Evolutionary conservation across 1,284 basidiomycete genomes (phyloP).

Genomic region (Boletellus dicymbophilus): DNA sequence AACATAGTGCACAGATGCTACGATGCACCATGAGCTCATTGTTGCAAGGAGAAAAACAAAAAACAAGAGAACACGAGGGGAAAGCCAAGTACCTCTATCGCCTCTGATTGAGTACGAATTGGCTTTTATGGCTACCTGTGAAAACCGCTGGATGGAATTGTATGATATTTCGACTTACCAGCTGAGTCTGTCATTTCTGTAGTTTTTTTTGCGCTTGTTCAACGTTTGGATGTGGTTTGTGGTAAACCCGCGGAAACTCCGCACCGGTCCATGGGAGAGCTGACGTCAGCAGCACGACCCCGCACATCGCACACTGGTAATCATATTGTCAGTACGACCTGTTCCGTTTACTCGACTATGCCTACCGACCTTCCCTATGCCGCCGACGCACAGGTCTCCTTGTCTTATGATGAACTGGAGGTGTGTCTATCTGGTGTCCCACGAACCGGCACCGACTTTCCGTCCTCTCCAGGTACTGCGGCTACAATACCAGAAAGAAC

Average conservation of each 20-base stretch:
- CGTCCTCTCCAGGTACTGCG: conserved; percentile 67
- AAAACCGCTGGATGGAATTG: conserved; percentile 19
- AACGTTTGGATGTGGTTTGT: conserved; percentile 24
- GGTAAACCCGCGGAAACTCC: conserved; percentile 27
- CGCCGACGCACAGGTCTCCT: conserved; percentile 89
- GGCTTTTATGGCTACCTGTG: conserved; percentile 32
- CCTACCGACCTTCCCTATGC: conserved; percentile 93
- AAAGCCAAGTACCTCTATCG: conserved; percentile 38
- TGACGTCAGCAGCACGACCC: conserved; percentile 32
- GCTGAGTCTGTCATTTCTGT: conserved; percentile 42
- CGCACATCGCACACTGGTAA: conserved; percentile 11
- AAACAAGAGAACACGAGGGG: conserved; percentile 22
- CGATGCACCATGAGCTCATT: conserved; percentile 65
- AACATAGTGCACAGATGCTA: conserved; percentile 54
- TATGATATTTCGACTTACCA: conserved; percentile 29
- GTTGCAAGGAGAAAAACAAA: conserved; percentile 24
- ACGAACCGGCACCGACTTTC: conserved; percentile 1
- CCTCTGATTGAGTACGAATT: conserved; percentile 31
- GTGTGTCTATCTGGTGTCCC: conserved; percentile 39
- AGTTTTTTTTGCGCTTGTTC: conserved; percentile 26
- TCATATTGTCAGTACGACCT: too few relatives aligned
- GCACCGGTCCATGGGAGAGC: conserved; percentile 11
- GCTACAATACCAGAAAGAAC: conserved; percentile 88
- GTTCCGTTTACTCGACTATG: conserved; percentile 41
- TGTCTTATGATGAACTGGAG: conserved; percentile 89